Evolutionary conservation across 1,284 basidiomycete genomes (phyloP), one percentile per base, ranked within the genome.

Genomic region (Schizophyllum commune): DNA sequence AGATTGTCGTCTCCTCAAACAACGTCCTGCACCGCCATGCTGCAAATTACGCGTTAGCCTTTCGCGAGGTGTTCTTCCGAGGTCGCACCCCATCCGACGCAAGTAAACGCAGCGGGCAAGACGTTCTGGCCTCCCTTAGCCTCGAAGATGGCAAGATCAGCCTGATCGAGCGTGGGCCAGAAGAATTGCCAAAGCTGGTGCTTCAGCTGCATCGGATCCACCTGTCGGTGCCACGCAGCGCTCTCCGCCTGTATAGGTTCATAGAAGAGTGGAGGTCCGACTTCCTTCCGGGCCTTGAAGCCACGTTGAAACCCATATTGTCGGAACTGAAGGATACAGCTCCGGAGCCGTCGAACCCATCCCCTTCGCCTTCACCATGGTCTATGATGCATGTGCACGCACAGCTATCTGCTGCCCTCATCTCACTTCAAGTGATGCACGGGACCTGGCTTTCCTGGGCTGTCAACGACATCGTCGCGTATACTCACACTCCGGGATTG

Each of bases 361-460:
- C n/a, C 9, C 15, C 56, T 32, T 9, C 56, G 7, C 20, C 56
- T 11, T 63, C 71, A 21, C 68, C 68, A 13, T 67, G 58, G 39
- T 66, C 72, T 5, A 69, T 71, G 54, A 65, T 84, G 55, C 79
- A 85, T 55, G 61, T 89, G 13, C 82, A 87, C 65, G 75, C 80
- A 5, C 74, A 78, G 39, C 61, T 90, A 6, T 66, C 70, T 5
- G 78, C 78, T 15, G 67, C 83, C 17, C 79, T 79, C 33, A 75
- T 89, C 8, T 83, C 82, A 5, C 77, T 92, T 1, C 90, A 91
- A 67, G 84, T 92, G 55, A 91, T 92, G 87, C 88, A 85, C 64
- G 89, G 89, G 17, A 92, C 89, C 1, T 93, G 91, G 91, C 71
- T 92, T 22, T 84, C 86, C 17, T 91, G 86, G 88, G 81, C 85